These are phyloP conservation scores for Colletotrichum tanaceti DNA, from an alignment of 2,329 filamentous ascomycete species.

Conservation along the genomic window DNA sequence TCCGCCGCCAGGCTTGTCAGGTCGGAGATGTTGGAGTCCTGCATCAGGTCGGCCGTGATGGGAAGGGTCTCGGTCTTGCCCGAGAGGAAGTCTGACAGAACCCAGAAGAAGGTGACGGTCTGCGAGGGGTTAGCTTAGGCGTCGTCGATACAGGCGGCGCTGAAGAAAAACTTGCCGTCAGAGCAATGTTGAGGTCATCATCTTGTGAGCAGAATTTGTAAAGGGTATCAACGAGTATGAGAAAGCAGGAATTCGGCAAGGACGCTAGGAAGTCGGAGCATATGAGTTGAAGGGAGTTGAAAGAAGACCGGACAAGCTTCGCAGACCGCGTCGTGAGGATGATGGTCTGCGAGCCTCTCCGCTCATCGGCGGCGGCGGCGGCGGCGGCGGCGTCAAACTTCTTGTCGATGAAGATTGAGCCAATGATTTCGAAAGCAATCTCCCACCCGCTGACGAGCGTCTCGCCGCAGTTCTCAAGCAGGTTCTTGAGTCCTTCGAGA, in stretches of 20 bases:
- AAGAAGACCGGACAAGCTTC: conserved; percentile 85
- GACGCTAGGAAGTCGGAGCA: conserved; percentile 92
- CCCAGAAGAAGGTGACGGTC: conserved; percentile 97
- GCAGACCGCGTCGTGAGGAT: conserved; percentile 69
- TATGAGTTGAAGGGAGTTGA: conserved; percentile 89
- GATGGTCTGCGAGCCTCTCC: conserved; percentile 46
- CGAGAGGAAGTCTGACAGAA: conserved; percentile 87
- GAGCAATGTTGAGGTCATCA: conserved; percentile 93
- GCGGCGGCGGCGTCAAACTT: conserved; percentile 40
- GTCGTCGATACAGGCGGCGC: conserved; percentile 32
- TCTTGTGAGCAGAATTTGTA: conserved; percentile 90
- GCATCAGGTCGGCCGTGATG: conserved; percentile 67
- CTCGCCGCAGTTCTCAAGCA: conserved; percentile 91
- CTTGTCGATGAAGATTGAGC: conserved; percentile 76
- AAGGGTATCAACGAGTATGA: conserved; percentile 85
- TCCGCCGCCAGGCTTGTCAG: conserved; percentile 69
- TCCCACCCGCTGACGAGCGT: conserved; percentile 86
- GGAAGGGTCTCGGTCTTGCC: conserved; percentile 68
- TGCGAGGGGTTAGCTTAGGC: conserved; percentile 48
- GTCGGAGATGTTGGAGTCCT: conserved; percentile 62
- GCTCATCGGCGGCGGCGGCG: conserved; percentile 47
- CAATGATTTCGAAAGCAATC: conserved; percentile 85
- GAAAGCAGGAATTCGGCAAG: conserved; percentile 76
- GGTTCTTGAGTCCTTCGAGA: conserved; percentile 81
- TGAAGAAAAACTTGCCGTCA: conserved; percentile 73